A percentile compares a stretch with the other conserved stretches of the same genome.
phyloP scores from a whole-genome alignment of 768 basidiomycete species.

The Amanita polypyramis region DNA sequence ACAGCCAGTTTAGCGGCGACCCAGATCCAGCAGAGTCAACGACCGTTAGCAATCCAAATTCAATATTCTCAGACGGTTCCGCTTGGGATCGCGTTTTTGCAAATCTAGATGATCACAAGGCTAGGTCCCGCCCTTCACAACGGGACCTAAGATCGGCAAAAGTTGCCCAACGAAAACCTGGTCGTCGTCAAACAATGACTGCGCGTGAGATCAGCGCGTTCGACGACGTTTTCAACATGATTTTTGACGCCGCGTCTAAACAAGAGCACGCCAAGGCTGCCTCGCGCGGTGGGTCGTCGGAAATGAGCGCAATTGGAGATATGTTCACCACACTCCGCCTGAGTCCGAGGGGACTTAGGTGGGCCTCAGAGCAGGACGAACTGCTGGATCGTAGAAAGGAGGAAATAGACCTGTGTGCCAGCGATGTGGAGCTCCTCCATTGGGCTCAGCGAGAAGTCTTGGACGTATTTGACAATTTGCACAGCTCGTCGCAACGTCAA shows the following conservation, averaged over 20 bases:
- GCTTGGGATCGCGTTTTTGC: slow-evolving; percentile 49
- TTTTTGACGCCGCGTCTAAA: slow-evolving; percentile 39
- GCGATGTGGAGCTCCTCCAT: slow-evolving; percentile 58
- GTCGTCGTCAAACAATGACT: slow-evolving; percentile 45
- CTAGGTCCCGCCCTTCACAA: slow-evolving; percentile 3
- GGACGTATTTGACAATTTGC: slow-evolving; percentile 39
- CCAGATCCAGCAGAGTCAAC: neutral
- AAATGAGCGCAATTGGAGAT: slow-evolving; percentile 26
- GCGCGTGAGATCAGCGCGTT: slow-evolving; percentile 56
- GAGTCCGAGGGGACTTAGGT: slow-evolving; percentile 37
- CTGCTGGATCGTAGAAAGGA: slow-evolving; percentile 62
- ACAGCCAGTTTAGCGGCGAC: neutral
- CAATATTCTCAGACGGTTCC: slow-evolving; percentile 25
- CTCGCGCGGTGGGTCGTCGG: neutral
- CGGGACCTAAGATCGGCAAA: neutral
- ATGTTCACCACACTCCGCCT: slow-evolving; percentile 46
- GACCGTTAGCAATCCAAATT: slow-evolving; percentile 11
- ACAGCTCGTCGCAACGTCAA: slow-evolving; percentile 27
- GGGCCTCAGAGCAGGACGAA: slow-evolving; percentile 41
- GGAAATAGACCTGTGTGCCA: slow-evolving; percentile 57
- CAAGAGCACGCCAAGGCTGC: neutral
- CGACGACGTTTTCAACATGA: slow-evolving; percentile 64
- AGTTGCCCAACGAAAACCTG: slow-evolving; percentile 11
- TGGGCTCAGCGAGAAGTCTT: slow-evolving; percentile 62
- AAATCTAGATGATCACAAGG: slow-evolving; percentile 22